phyloP scores from a whole-genome alignment of 495 filamentous ascomycete genomes.

The Xylaria intraflava region DNA sequence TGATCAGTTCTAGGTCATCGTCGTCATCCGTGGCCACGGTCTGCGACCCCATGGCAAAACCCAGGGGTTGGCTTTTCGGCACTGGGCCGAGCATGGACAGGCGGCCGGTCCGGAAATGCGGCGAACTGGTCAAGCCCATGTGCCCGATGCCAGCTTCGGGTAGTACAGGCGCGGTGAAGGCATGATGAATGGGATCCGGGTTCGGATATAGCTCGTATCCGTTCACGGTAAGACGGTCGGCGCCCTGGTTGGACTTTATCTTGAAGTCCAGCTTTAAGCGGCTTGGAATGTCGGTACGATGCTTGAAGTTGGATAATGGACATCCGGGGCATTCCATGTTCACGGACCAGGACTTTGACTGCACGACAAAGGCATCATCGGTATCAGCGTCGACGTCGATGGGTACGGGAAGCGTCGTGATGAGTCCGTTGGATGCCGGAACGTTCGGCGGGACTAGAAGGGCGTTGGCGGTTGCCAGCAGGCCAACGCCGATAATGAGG shows the following conservation, averaged over 20 bases:
- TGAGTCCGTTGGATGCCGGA: constrained; percentile 16
- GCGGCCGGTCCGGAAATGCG: constrained; percentile 12
- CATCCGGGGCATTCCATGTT: constrained; percentile 41
- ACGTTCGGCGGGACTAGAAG: constrained; percentile 25
- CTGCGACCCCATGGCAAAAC: constrained; percentile 31
- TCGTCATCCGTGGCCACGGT: constrained; percentile 23
- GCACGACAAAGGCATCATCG: constrained; percentile 7
- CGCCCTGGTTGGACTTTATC: constrained; percentile 25
- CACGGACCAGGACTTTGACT: constrained; percentile 18
- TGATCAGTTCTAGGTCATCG: constrained; percentile 33
- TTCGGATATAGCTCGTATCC: constrained; percentile 39
- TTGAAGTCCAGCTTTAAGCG: constrained; percentile 37
- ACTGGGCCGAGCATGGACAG: constrained; percentile 10
- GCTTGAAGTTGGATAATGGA: constrained; percentile 20
- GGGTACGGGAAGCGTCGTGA: constrained; percentile 25
- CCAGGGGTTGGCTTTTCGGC: constrained; percentile 25
- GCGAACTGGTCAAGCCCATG: constrained; percentile 13
- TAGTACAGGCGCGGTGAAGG: constrained; percentile 23
- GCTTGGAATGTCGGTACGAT: constrained; percentile 25
- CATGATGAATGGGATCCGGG: constrained; percentile 21
- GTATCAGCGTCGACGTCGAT: constrained; percentile 14
- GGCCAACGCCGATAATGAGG: constrained; percentile 23
- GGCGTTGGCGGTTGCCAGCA: constrained; percentile 28
- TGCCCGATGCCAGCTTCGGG: constrained; percentile 13
- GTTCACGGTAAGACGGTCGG: constrained; percentile 38